These are phyloP conservation scores for Sporormia fimetaria DNA, from an alignment of 495 filamentous ascomycete genomes.

Conservation along the genomic window DNA sequence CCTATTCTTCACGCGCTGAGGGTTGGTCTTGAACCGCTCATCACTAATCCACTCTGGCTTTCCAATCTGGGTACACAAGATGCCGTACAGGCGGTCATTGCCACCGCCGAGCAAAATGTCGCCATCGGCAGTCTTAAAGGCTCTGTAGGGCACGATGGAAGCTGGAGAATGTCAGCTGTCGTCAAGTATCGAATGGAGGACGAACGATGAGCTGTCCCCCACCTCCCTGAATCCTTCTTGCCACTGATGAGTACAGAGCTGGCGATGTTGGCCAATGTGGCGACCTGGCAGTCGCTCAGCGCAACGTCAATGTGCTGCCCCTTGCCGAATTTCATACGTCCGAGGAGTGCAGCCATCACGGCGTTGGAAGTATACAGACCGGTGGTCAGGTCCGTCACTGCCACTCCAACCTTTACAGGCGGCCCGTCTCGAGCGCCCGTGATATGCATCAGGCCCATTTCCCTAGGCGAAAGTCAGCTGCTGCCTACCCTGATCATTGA, in stretches of 20 bases:
- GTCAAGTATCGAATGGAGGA: slow-evolving; percentile 7
- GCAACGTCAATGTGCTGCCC: slow-evolving; percentile 91
- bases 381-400: slow-evolving; percentile 91
- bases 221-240: slow-evolving; percentile 73
- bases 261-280: slow-evolving; percentile 83
- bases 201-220: slow-evolving; percentile 93
- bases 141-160: slow-evolving; percentile 89
- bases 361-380: slow-evolving; percentile 95
- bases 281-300: slow-evolving; percentile 88
- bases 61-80: slow-evolving; percentile 68
- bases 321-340: slow-evolving; percentile 51
- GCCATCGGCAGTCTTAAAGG: slow-evolving; percentile 86
- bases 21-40: slow-evolving; percentile 64
- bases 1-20: slow-evolving; percentile 68
- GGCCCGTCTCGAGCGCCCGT: slow-evolving; percentile 78
- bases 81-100: slow-evolving; percentile 82
- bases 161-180: slow-evolving; percentile 40
- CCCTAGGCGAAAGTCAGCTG: slow-evolving; percentile 31
- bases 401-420: slow-evolving; percentile 94
- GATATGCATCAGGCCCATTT: slow-evolving; percentile 97
- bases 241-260: slow-evolving; percentile 86
- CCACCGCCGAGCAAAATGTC: slow-evolving; percentile 88
- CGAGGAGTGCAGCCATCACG: slow-evolving; percentile 86
- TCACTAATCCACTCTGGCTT: slow-evolving; percentile 72
- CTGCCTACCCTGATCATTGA: background rate